Conservation (phyloP, 2,329 filamentous ascomycete species). For the Zymoseptoria ardabiliae region DNA sequence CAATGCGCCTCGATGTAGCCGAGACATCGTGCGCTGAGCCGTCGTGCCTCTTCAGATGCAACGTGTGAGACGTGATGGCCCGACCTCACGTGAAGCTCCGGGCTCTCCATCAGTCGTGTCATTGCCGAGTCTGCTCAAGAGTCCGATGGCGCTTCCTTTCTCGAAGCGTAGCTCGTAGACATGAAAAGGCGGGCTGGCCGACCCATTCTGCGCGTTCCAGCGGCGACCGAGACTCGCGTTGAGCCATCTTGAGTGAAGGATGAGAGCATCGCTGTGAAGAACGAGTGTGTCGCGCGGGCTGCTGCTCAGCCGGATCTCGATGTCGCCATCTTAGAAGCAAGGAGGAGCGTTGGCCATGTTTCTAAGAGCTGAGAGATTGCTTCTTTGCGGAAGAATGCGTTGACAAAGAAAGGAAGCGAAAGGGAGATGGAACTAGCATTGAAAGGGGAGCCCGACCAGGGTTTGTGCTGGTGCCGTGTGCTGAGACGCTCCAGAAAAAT, state of each 20-base stretch:
- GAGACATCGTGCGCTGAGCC: background rate
- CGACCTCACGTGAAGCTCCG: background rate
- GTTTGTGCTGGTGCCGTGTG: too few species aligned
- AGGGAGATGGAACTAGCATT: too few species aligned
- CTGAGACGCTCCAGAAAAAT: too few species aligned
- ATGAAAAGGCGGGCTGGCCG: background rate
- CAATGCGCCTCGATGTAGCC: background rate
- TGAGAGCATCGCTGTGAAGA: constrained; percentile 7
- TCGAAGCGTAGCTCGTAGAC: constrained; percentile 9
- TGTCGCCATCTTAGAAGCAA: constrained; percentile 5
- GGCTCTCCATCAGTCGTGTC: background rate
- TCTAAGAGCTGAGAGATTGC: background rate
- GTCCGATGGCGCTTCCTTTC: constrained; percentile 1
- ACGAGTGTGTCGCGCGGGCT: background rate
- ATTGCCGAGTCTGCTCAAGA: background rate
- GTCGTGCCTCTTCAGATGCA: background rate
- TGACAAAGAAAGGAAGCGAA: too few species aligned
- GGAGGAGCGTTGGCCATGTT: constrained; percentile 1
- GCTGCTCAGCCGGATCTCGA: constrained; percentile 4
- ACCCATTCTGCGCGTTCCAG: constrained; percentile 1
- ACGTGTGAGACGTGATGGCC: background rate
- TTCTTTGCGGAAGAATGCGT: too few species aligned
- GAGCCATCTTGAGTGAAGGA: constrained; percentile 9
- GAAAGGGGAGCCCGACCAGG: too few species aligned
- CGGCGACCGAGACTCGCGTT: constrained; percentile 8